Evolutionary conservation across 2,329 filamentous ascomycete species (phyloP), one percentile per base, ranked within the genome.

Genomic region (Cytospora paraplurivora): DNA sequence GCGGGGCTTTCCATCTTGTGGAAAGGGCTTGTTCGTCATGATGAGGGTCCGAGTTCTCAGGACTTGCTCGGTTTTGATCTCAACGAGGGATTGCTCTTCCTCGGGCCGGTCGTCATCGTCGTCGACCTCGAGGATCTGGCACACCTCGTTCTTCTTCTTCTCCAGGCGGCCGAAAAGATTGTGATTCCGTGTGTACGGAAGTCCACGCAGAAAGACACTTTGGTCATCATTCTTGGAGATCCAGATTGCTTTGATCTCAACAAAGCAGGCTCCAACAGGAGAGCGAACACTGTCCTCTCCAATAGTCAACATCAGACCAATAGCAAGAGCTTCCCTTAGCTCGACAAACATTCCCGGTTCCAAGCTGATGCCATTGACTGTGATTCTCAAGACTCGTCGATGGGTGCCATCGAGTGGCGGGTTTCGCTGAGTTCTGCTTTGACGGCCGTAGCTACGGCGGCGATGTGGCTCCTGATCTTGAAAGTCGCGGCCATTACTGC

Each of bases 1-100:
- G 6, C 7, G 4, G 3, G 53, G 12, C 56, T 21, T 60, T 0
- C 1, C 15, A 0, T 1, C 8, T 53, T 70, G 56, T 0, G 81
- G 81, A 50, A 78, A 86, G 0, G 72, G 68, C 0, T 78, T 70
- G 61, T 91, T 92, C 0, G 88, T 91, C 3, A 82, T 73, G 0
- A 78, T 68, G 0, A 90, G 72, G 0, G 70, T 70, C 0, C 84
- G 74, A 4, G 79, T 72, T 1, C 72, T 66, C 1, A 76, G 67
- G 0, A 88, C 75, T 0, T 76, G 64, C 0, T 67, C 55, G 0
- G 81, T 64, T 0, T 72, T 55, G 0, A 88, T 71, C 1, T 85
- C 79, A 0, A 81, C 68, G 0, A 78, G 63, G 0, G 76, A 71
- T 21, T 84, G 79, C 0, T 73, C 63, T 0, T 77, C 61, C 0